phyloP scores from a whole-genome alignment of 371 early-diverging fungal species.

The Mortierella sp. region DNA sequence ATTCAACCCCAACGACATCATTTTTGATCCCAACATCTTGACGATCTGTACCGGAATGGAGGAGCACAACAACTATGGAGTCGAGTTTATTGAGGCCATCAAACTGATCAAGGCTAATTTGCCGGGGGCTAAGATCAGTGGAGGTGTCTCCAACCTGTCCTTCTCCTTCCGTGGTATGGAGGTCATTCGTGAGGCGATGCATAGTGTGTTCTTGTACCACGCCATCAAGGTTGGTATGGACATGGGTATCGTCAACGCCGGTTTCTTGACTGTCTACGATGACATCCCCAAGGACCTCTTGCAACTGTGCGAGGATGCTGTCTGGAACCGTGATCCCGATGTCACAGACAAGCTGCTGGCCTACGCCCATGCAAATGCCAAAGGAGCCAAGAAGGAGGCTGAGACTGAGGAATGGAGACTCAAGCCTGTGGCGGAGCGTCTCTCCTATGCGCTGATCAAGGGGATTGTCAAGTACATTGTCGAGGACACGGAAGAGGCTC shows the following conservation, averaged over 20 bases:
- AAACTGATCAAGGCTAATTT: slow-evolving; percentile 79
- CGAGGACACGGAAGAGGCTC: slow-evolving; percentile 95
- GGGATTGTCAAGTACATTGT: slow-evolving; percentile 91
- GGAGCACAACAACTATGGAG: slow-evolving; percentile 95
- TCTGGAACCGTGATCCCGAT: slow-evolving; percentile 90
- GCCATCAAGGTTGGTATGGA: slow-evolving; percentile 93
- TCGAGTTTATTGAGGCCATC: slow-evolving; percentile 90
- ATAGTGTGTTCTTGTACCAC: slow-evolving; percentile 93
- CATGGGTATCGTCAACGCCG: slow-evolving; percentile 97
- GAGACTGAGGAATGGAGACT: slow-evolving; percentile 91
- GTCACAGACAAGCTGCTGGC: slow-evolving; percentile 91
- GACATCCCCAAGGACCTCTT: slow-evolving; percentile 93
- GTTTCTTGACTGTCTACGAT: slow-evolving; percentile 93
- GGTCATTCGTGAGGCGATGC: slow-evolving; percentile 92
- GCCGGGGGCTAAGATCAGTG: slow-evolving; percentile 90
- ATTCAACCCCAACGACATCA: slow-evolving; percentile 91
- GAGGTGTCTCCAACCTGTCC: slow-evolving; percentile 95
- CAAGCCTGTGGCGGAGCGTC: slow-evolving; percentile 77
- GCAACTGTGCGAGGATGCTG: slow-evolving; percentile 90
- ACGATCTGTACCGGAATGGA: slow-evolving; percentile 96
- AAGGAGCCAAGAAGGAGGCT: slow-evolving; percentile 77
- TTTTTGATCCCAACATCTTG: slow-evolving; percentile 96
- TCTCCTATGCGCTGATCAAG: slow-evolving; percentile 88
- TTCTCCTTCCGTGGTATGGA: slow-evolving; percentile 97
- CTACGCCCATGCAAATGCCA: slow-evolving; percentile 87